Base-by-base conservation (phyloP, 345 rosid species). In the Mallotus nudiflorus region DNA sequence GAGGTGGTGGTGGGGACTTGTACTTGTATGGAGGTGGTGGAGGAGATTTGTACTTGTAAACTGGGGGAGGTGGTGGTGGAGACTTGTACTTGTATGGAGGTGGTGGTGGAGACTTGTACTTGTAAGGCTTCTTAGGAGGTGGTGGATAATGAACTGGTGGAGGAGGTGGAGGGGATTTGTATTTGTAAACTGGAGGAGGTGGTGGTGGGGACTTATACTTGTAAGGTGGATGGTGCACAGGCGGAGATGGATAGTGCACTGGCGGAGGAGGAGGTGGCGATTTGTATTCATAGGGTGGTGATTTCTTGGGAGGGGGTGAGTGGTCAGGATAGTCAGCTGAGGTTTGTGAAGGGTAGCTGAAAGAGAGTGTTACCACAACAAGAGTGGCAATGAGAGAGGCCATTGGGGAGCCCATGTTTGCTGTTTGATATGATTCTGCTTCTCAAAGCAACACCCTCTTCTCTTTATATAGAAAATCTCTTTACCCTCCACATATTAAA, bases 391-490 rank as follows among this genome's bases (percentile, higher is more conserved):
- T 35, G 57, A 85, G 66, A 52, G 85, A 81, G 79, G 83, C 85
- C 90, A 76, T 82, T 60, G 80, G 65, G 56, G 86, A 81, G 73
- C 85, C 81, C 85, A 86, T 90, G 54, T 56, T 68, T 28, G 39
- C 58, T 49, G n/a, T 28, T 15, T 57, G 14, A n/a, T n/a, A n/a
- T 20, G 37, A 12, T n/a, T n/a, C n/a, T 77, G 85, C 81, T 77
- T 74, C 72, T 77, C 13, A 24, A n/a, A 44, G 4, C 54, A 68
- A 25, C n/a, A 55, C 78, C 28, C 73, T 14, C 22, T 20, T 4
- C 66, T 68, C 90, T 77, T 87, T 91, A 86, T 89, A 91, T 86
- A 89, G 89, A 70, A 78, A 78, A 65, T 35, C 45, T 9, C 9
- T 72, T 83, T 25, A 76, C 77, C 49, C 46, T 58, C 15, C 33